Evolutionary conservation across 139 green algal genomes (phyloP).

Genomic region (Auxenochlorella pyrenoidosa): DNA sequence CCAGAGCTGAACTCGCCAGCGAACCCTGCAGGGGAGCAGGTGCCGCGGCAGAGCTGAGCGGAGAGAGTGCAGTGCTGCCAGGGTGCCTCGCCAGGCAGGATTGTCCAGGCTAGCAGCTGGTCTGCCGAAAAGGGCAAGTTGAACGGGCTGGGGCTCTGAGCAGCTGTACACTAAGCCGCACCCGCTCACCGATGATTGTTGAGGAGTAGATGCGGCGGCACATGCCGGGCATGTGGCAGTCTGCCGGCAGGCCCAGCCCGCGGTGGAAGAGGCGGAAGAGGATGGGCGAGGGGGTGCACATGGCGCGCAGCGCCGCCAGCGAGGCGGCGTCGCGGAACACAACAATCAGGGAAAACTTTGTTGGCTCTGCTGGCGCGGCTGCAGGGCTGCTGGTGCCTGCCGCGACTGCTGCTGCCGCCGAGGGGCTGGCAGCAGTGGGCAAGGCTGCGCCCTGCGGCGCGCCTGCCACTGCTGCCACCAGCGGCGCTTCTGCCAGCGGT

Average conservation of each 20-base stretch:
- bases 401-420: background rate
- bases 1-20: constrained; percentile 18
- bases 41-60: background rate
- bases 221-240: constrained; percentile 50
- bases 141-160: background rate
- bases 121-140: too few relatives aligned
- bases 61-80: background rate
- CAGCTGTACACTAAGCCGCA: too few relatives aligned
- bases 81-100: too few relatives aligned
- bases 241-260: constrained; percentile 14
- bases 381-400: background rate
- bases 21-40: constrained; percentile 32
- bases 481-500: background rate
- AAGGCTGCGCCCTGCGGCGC: too few relatives aligned
- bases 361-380: background rate
- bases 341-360: constrained; percentile 12
- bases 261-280: constrained; percentile 24
- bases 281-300: constrained; percentile 16
- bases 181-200: constrained; percentile 24
- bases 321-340: constrained; percentile 15
- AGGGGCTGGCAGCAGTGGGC: background rate
- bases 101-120: too few relatives aligned
- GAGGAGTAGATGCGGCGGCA: constrained; percentile 41
- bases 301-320: constrained; percentile 23
- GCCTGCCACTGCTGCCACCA: background rate